These are phyloP conservation scores for Balakata baccata DNA, from an alignment of 345 rosid species.

Conservation along the genomic window DNA sequence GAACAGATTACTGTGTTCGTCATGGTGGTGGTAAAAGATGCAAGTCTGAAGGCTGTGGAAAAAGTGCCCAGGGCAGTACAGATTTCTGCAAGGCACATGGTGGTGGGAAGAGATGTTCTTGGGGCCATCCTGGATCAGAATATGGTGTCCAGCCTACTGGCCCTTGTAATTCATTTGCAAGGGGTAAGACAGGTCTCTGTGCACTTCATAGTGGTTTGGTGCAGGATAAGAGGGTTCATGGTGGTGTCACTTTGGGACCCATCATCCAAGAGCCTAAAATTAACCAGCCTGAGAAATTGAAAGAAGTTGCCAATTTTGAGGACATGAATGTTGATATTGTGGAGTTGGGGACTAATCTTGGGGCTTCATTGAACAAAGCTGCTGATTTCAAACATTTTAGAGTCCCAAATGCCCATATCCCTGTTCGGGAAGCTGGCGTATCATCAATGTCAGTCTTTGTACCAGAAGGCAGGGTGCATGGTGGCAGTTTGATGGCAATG, in stretches of 20 bases:
- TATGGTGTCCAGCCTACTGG: conserved; percentile 46
- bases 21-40: conserved; percentile 99
- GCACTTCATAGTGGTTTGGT: conserved; percentile 70
- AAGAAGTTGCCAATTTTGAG: conserved; percentile 42
- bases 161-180: conserved; percentile 82
- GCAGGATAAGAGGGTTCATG: conserved; percentile 83
- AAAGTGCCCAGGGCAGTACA: conserved; percentile 98
- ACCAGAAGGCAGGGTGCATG: conserved; percentile 96
- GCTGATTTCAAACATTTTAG: conserved; percentile 41
- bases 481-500: conserved; percentile 87
- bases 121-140: conserved; percentile 88
- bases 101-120: conserved; percentile 90
- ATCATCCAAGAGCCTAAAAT: conserved; percentile 49
- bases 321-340: conserved; percentile 55
- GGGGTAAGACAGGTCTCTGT: conserved; percentile 91
- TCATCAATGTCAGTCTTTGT: conserved; percentile 31
- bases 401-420: conserved; percentile 10
- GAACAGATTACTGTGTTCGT: conserved; percentile 87
- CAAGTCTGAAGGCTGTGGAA: conserved; percentile 74
- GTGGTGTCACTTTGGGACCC: conserved; percentile 61
- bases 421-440: conserved; percentile 29
- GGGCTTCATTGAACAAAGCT: conserved; percentile 34
- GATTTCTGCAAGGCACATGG: conserved; percentile 98
- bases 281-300: conserved; percentile 47
- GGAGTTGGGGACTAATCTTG: conserved; percentile 29